Evolutionary conservation across 768 basidiomycete species (phyloP).

Genomic region (Cyclocybe cylindracea): DNA sequence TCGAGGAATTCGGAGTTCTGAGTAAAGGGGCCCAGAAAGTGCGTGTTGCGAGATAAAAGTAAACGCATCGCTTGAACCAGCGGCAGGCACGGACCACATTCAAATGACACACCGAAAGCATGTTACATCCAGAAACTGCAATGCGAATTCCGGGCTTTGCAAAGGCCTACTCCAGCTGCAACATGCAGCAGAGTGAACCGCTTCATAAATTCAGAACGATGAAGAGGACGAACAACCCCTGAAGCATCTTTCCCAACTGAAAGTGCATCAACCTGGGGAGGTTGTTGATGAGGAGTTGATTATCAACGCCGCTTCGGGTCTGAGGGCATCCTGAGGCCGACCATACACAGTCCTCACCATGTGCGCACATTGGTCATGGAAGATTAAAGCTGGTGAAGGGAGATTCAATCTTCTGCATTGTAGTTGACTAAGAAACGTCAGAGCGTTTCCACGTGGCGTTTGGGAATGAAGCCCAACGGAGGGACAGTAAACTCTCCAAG

Average conservation of each 20-base stretch:
- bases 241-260: constrained; percentile 1
- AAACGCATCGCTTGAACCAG: constrained; percentile 31
- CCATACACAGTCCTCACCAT: constrained; percentile 26
- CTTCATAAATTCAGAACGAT: constrained; percentile 4
- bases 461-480: constrained; percentile 17
- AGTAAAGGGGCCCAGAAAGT: constrained; percentile 6
- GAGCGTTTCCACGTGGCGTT: constrained; percentile 8
- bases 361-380: neutral
- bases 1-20: too few species aligned
- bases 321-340: constrained; percentile 15
- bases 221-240: constrained; percentile 1
- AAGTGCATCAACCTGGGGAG: constrained; percentile 11
- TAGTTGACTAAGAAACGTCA: too few species aligned
- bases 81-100: constrained; percentile 27
- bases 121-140: constrained; percentile 26
- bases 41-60: constrained; percentile 28
- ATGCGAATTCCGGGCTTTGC: constrained; percentile 29
- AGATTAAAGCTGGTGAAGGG: constrained; percentile 20
- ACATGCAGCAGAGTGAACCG: neutral
- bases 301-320: constrained; percentile 21
- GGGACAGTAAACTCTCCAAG: constrained; percentile 25
- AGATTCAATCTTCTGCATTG: too few species aligned
- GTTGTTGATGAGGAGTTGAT: constrained; percentile 27
- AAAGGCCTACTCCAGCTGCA: constrained; percentile 6
- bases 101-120: constrained; percentile 18